phyloP scores from a whole-genome alignment of 106 monocot genomes.

The Dactylorhiza incarnata region DNA sequence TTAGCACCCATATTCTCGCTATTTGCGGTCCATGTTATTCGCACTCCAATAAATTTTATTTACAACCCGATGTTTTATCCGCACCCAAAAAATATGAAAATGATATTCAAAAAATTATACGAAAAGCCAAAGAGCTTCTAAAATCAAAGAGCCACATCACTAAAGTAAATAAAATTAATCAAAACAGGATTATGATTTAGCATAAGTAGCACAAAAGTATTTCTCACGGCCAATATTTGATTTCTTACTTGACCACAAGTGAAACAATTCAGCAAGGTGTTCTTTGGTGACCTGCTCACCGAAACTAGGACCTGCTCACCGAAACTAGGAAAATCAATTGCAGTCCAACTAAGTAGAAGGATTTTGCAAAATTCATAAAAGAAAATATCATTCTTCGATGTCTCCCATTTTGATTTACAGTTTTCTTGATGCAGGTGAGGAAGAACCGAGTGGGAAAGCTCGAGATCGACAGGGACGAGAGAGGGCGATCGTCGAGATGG shows the following conservation, averaged over 20 bases:
- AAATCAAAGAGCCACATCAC: neutral
- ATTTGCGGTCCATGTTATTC: too few relatives aligned
- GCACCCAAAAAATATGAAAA: too few relatives aligned
- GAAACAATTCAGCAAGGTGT: slow-evolving; percentile 41
- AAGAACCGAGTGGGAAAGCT: too few relatives aligned
- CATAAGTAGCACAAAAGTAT: neutral
- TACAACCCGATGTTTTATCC: too few relatives aligned
- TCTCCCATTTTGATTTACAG: slow-evolving; percentile 60
- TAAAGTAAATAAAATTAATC: neutral
- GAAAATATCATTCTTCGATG: neutral
- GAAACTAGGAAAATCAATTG: neutral
- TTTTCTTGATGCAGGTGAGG: slow-evolving; percentile 29
- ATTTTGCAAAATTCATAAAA: neutral
- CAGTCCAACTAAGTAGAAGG: neutral
- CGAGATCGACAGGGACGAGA: too few relatives aligned
- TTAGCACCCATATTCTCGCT: too few relatives aligned
- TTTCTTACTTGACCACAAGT: slow-evolving; percentile 46
- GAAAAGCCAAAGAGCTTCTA: neutral
- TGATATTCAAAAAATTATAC: too few relatives aligned
- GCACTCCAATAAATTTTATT: too few relatives aligned
- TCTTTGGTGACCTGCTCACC: slow-evolving; percentile 41
- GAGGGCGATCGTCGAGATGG: too few relatives aligned
- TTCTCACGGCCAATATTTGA: neutral
- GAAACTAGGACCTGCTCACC: too few relatives aligned
- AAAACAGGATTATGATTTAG: neutral